Evolutionary conservation across 2,329 filamentous ascomycete genomes (phyloP), one percentile per base, ranked within the genome.

Genomic region (Xylaria sp.): DNA sequence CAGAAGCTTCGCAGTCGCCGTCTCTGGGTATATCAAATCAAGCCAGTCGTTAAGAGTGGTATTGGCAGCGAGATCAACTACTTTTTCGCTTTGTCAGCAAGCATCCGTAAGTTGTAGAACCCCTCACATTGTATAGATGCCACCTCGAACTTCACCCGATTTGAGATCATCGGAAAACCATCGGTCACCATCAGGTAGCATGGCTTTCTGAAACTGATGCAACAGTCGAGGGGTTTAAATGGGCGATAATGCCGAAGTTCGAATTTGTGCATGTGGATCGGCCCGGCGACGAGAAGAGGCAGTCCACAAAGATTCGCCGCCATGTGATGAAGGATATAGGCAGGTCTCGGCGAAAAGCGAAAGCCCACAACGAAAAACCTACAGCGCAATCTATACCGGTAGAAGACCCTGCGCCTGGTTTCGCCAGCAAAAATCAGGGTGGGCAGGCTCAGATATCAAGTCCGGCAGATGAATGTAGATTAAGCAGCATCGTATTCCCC

Each of bases 291-390:
- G 66, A 71, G 19, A 73, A 72, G 58, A 68, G 63, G 40, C 66
- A 74, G 35, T 70, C 70, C 9, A 73, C 70, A 8, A 69, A 60
- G 38, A 70, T 74, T 23, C 72, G 72, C 19, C 70, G 70, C 21
- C 72, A 73, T 69, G 72, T 74, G 9, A 74, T 74, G 72, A 74
- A 73, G 43, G 72, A 74, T 43, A 73, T 74, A 23, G 71, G 72
- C 47, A 72, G 65, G 52, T 53, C 72, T 25, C 66, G 72, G 43
- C 68, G 72, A 14, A 70, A 69, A 54, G 69, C 70, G 1, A 70
- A 70, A 45, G 61, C 57, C 19, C 58, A 54, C 11, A 14, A 45
- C 31, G 45, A 71, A 19, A 60, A 64, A 5, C 57, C 59, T 23
- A 46, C 67, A 11, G 64, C 58, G 19, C 37, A 15, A 45, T 4